phyloP scores from a whole-genome alignment of 257 asterid species.

The Nicotiana tomentosiformis region DNA sequence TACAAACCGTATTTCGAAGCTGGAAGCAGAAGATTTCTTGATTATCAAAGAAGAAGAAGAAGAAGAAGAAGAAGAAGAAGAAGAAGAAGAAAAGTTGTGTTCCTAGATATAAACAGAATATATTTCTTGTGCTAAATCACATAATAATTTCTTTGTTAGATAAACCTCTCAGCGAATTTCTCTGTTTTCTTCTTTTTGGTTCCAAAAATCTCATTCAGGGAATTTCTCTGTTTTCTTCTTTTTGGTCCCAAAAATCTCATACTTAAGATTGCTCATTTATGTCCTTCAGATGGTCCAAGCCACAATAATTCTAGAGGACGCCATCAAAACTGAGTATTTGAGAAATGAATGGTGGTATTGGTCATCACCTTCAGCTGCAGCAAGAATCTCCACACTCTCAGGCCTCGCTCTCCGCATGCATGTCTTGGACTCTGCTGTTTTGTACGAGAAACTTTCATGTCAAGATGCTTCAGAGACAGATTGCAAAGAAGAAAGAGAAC shows the following conservation, averaged over 20 bases:
- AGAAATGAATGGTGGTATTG: constrained; percentile 87
- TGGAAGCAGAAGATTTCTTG: neutral
- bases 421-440: constrained; percentile 74
- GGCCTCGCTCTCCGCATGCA: constrained; percentile 78
- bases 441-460: constrained; percentile 51
- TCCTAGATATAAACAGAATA: neutral
- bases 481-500: constrained; percentile 35
- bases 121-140: neutral
- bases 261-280: constrained; percentile 2
- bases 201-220: neutral
- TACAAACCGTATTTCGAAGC: neutral
- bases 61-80: neutral
- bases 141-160: neutral
- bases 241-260: neutral
- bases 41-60: neutral
- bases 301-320: constrained; percentile 58
- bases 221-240: neutral
- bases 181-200: neutral
- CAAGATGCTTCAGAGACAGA: constrained; percentile 26
- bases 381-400: constrained; percentile 64
- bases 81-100: neutral
- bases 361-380: constrained; percentile 91
- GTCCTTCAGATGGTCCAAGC: constrained; percentile 84
- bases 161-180: neutral
- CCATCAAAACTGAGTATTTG: constrained; percentile 60